Percentiles rank a stretch among this genome's conserved stretches.
Conservation (phyloP, 2,329 filamentous ascomycete genomes). For the Calonectria henricotiae region DNA sequence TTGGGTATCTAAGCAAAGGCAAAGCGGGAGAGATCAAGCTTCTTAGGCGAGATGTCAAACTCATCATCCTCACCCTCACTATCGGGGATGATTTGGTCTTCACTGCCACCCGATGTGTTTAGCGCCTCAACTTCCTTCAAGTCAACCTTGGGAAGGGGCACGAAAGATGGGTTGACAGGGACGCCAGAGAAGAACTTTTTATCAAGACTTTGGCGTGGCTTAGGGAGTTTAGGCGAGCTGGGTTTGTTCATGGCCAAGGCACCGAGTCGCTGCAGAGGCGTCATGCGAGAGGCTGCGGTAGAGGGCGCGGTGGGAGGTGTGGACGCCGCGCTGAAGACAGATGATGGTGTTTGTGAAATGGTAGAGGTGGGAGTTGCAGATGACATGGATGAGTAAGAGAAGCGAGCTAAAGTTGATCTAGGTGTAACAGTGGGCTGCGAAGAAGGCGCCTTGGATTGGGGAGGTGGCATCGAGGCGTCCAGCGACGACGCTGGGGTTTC, state of each 20-base stretch:
- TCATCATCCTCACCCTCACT: conserved; percentile 67
- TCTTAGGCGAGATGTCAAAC: conserved; percentile 53
- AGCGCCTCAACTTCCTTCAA: conserved; percentile 69
- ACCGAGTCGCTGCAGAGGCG: conserved; percentile 71
- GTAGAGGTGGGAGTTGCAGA: conserved; percentile 58
- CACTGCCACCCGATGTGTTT: conserved; percentile 67
- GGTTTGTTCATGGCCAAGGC: conserved; percentile 59
- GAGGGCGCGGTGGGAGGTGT: conserved; percentile 63
- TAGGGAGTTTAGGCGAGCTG: conserved; percentile 53
- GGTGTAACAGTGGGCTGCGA: conserved; percentile 52
- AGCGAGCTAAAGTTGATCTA: conserved; percentile 55
- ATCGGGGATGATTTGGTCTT: conserved; percentile 71
- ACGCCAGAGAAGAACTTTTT: conserved; percentile 56
- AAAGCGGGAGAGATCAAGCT: conserved; percentile 68
- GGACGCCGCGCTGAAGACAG: conserved; percentile 58
- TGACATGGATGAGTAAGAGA: conserved; percentile 55
- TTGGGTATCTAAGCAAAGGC: conserved; percentile 56
- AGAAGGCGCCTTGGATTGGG: conserved; percentile 45
- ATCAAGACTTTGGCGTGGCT: conserved; percentile 49
- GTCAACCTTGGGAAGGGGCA: conserved; percentile 71
- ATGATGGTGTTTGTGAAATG: conserved; percentile 55
- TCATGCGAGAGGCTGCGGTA: conserved; percentile 63
- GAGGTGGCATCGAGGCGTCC: conserved; percentile 54
- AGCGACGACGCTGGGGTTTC: conserved; percentile 47
- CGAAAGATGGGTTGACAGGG: conserved; percentile 69